phyloP scores from a whole-genome alignment of 192 early-diverging fungal species.

The Irineochytrium annulatum region DNA sequence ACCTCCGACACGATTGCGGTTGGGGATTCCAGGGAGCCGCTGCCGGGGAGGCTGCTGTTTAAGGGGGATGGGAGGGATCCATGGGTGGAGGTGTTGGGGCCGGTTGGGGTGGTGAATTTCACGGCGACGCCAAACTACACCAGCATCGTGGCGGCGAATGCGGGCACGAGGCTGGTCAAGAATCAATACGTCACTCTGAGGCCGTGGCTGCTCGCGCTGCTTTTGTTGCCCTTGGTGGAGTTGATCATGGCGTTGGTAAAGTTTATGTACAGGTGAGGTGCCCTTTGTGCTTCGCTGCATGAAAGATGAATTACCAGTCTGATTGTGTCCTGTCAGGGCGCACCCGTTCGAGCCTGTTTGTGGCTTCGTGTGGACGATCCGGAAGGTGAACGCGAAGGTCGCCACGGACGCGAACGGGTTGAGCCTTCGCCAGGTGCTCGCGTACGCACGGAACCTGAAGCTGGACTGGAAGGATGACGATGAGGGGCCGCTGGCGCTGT shows the following conservation, averaged over 20 bases:
- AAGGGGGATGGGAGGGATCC: too few species aligned
- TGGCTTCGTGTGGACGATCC: neutral
- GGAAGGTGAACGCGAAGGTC: neutral
- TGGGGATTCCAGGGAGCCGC: too few species aligned
- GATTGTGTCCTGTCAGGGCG: too few species aligned
- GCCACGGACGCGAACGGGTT: neutral
- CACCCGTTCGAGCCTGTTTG: conserved; percentile 1
- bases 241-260: neutral
- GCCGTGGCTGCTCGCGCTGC: neutral
- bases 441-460: neutral
- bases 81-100: too few species aligned
- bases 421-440: neutral
- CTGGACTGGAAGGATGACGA: too few species aligned
- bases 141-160: neutral
- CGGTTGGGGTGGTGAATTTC: too few species aligned
- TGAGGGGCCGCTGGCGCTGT: too few species aligned
- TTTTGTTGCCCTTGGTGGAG: neutral
- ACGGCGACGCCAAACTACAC: too few species aligned
- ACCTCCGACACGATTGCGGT: too few species aligned
- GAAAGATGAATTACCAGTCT: too few species aligned
- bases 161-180: neutral
- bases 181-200: neutral
- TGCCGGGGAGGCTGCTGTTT: too few species aligned
- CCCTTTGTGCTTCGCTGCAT: too few species aligned
- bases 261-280: neutral